A percentile compares a stretch with the other conserved stretches of the same genome.
Conservation (phyloP, 768 basidiomycete genomes). For the Pleurotus tuoliensis region DNA sequence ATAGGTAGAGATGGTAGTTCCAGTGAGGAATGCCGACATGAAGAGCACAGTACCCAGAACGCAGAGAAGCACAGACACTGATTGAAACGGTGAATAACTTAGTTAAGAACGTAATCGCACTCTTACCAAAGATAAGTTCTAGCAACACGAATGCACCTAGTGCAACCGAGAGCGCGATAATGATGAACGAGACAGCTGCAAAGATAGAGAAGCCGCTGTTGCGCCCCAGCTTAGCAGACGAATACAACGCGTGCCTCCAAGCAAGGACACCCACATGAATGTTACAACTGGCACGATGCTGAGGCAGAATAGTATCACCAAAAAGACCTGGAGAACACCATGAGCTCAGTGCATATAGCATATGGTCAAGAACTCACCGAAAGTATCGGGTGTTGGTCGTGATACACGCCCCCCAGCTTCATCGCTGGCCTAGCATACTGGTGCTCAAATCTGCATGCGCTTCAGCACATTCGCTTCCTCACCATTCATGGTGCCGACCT, state of each 20-base stretch:
- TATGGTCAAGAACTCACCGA: constrained; percentile 23
- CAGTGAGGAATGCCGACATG: constrained; percentile 19
- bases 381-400: constrained; percentile 28
- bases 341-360: not conserved
- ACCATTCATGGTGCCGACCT: constrained; percentile 4
- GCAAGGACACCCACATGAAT: constrained; percentile 33
- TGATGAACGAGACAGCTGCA: constrained; percentile 26
- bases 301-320: constrained; percentile 34
- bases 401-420: constrained; percentile 24
- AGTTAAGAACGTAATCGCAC: no score
- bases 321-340: constrained; percentile 30
- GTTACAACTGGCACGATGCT: constrained; percentile 28
- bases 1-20: constrained; percentile 15
- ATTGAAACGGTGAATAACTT: not conserved
- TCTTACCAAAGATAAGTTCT: constrained; percentile 28
- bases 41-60: constrained; percentile 17
- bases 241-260: not conserved
- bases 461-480: not conserved
- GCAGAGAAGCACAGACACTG: constrained; percentile 18
- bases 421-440: constrained; percentile 40
- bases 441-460: constrained; percentile 35
- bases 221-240: not conserved
- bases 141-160: constrained; percentile 26
- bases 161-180: constrained; percentile 31
- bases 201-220: constrained; percentile 26